Base-by-base conservation (phyloP, 345 rosid species). In the Eucalyptus tenuipes region DNA sequence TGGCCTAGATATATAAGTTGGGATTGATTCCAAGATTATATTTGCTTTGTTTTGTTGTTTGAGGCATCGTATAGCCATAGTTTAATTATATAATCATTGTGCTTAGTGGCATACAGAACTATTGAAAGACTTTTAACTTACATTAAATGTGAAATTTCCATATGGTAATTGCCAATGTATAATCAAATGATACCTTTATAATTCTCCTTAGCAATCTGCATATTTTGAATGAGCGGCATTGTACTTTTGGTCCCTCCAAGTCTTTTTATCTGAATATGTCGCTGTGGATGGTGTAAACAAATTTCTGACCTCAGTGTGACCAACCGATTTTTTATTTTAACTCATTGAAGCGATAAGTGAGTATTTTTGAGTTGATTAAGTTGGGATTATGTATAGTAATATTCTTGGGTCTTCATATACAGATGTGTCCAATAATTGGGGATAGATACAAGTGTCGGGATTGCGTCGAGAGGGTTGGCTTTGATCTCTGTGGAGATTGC, bases 401-500 rank as follows among this genome's bases (percentile, higher is more conserved):
- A 84, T 37, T 85, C 18, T 88, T 49, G 86, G 88, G 17, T 86
- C 71, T 88, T 45, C 31, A n/a, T 82, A 44, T 27, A 20, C 95
- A 97, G 98, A 91, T 95, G 92, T 88, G 0, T 88, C 99, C 99
- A 8, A 95, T 97, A 90, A 86, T 92, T 52, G 99, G 99, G 15
- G 96, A 95, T 31, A 89, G 99, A 90, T 96, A 96, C 93, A 90
- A 20, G 86, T 96, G 98, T 93, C 88, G 79, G 87, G 96, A 94
- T 89, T 97, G 99, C 86, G 88, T 89, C 50, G 98, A 96, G 88
- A 6, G 18, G 18, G 68, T 92, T 3, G 99, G 99, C 37, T 97
- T 95, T 89, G 98, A 97, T 91, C 98, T 97, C 49, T 96, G 99
- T 89, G 94, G 95, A 90, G 95, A 93, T 85, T 97, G 98, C 92